phyloP scores from a whole-genome alignment of 805 yeast genomes.

The Saccharomycopsis lassenensis region DNA sequence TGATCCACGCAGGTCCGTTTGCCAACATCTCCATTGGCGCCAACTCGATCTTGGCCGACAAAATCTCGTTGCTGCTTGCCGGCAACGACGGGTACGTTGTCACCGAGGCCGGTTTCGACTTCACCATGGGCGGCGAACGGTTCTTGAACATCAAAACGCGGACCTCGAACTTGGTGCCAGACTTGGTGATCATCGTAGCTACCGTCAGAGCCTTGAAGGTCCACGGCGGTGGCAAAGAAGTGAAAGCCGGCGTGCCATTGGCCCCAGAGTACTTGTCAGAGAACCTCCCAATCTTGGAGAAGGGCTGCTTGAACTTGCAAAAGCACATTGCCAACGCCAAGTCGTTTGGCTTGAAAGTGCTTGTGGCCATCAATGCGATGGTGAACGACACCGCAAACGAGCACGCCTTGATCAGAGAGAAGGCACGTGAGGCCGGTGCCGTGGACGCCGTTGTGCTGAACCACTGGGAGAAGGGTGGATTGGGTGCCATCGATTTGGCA shows the following conservation, averaged over 20 bases:
- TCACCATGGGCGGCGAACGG: constrained; percentile 89
- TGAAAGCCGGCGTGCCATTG: constrained; percentile 72
- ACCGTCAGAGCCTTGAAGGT: constrained; percentile 77
- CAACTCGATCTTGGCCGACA: constrained; percentile 72
- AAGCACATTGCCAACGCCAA: constrained; percentile 69
- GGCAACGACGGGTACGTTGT: constrained; percentile 67
- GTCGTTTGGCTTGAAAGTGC: constrained; percentile 65
- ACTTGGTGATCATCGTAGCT: constrained; percentile 71
- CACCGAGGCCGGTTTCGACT: constrained; percentile 84
- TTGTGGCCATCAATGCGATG: constrained; percentile 75
- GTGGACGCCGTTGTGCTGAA: constrained; percentile 67
- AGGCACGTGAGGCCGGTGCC: constrained; percentile 70
- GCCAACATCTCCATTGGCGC: constrained; percentile 86
- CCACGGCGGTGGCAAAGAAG: constrained; percentile 86
- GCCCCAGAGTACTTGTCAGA: constrained; percentile 65
- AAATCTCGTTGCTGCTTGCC: constrained; percentile 67
- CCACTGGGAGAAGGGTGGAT: constrained; percentile 85
- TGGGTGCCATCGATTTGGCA: constrained; percentile 68
- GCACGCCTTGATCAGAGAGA: constrained; percentile 55
- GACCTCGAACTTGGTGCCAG: constrained; percentile 69
- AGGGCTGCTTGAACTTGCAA: constrained; percentile 65
- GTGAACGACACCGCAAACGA: constrained; percentile 61
- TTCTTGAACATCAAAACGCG: constrained; percentile 75
- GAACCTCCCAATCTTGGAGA: constrained; percentile 54
- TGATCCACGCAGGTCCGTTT: constrained; percentile 83